A percentile compares a stretch with the other conserved stretches of the same genome.
These are phyloP conservation scores for Amanita thiersii DNA, from an alignment of 768 basidiomycete species.

Conservation along the genomic window DNA sequence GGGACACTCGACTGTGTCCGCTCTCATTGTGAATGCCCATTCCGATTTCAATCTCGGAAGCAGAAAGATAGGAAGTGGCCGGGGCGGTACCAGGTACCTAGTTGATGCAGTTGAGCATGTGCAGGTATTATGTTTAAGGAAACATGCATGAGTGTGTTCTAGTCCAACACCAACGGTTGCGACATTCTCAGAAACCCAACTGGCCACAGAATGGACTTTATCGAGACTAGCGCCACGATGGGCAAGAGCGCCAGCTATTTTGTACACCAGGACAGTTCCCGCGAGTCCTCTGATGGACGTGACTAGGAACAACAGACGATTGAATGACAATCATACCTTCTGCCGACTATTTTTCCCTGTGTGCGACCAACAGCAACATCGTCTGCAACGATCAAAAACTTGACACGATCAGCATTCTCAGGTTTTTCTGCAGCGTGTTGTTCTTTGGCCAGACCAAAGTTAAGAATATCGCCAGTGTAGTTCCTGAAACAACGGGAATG, in stretches of 20 bases:
- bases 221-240: slow-evolving; percentile 57
- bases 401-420: slow-evolving; percentile 55
- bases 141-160: slow-evolving; percentile 77
- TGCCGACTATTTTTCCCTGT: slow-evolving; percentile 79
- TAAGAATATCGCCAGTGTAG: slow-evolving; percentile 86
- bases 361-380: slow-evolving; percentile 81
- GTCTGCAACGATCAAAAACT: slow-evolving; percentile 80
- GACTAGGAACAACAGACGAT: background rate
- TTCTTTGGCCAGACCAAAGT: slow-evolving; percentile 87
- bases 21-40: slow-evolving; percentile 91
- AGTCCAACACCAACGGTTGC: slow-evolving; percentile 83
- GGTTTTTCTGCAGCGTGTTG: slow-evolving; percentile 69
- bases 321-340: slow-evolving; percentile 38
- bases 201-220: slow-evolving; percentile 57
- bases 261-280: slow-evolving; percentile 80
- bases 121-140: background rate
- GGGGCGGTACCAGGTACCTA: slow-evolving; percentile 76
- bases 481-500: slow-evolving; percentile 38
- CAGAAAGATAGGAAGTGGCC: slow-evolving; percentile 42
- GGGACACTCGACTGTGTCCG: slow-evolving; percentile 59
- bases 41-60: slow-evolving; percentile 77
- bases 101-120: background rate
- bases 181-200: slow-evolving; percentile 56
- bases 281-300: slow-evolving; percentile 57
- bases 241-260: slow-evolving; percentile 82